These are phyloP conservation scores for Tylopilus sp. DNA, from an alignment of 768 basidiomycete genomes.

Conservation along the genomic window DNA sequence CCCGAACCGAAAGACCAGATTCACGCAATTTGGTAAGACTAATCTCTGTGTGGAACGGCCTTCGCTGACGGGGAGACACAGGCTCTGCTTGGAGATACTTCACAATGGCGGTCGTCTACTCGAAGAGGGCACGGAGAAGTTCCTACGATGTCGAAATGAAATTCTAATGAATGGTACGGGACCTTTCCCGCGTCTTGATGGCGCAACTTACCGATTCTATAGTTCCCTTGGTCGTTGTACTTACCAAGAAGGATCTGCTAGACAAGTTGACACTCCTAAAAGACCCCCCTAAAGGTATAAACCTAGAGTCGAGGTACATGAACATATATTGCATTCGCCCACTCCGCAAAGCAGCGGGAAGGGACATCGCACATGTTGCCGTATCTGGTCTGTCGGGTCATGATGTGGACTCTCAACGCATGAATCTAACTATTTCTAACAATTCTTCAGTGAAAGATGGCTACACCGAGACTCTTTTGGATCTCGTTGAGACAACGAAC, in stretches of 20 bases:
- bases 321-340: not conserved
- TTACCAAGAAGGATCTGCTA: constrained; percentile 14
- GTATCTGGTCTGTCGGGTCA: constrained; percentile 8
- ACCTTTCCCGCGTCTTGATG: not conserved
- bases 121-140: constrained; percentile 10
- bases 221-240: constrained; percentile 14
- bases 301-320: not conserved
- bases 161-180: constrained; percentile 4
- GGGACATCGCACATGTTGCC: not conserved
- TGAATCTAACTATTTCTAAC: not conserved
- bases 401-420: not conserved
- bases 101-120: constrained; percentile 14
- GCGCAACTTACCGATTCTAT: not conserved
- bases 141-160: not conserved
- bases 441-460: not conserved
- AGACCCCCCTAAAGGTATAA: not conserved
- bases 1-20: constrained; percentile 2
- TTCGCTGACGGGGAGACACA: not conserved
- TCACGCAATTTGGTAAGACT: constrained; percentile 13
- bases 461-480: constrained; percentile 1
- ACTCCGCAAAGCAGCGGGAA: not conserved
- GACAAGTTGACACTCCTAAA: not conserved
- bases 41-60: not conserved
- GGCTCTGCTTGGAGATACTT: constrained; percentile 16
- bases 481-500: constrained; percentile 1